Conservation (phyloP, 306 rosid species). For the Styphnolobium japonicum region DNA sequence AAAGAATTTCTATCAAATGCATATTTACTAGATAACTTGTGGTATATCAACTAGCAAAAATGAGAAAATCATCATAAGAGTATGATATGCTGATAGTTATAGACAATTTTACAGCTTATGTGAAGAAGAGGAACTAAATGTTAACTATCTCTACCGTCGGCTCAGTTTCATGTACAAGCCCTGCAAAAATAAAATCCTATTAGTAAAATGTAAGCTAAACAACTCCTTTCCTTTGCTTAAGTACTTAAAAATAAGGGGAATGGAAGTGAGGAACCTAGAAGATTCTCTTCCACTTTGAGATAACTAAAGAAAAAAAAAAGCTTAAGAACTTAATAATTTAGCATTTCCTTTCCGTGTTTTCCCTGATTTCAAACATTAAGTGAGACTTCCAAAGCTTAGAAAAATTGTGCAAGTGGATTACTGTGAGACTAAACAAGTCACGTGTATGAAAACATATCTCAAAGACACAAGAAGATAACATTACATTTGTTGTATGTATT, state of each 20-base stretch:
- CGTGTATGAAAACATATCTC: neutral
- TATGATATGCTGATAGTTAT: neutral
- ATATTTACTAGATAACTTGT: constrained; percentile 22
- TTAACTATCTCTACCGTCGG: constrained; percentile 43
- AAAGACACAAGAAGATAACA: neutral
- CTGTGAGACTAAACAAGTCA: neutral
- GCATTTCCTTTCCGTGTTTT: neutral
- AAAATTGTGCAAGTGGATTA: neutral
- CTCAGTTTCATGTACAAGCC: constrained; percentile 95
- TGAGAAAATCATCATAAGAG: neutral
- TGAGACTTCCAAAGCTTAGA: neutral
- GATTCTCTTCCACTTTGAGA: neutral
- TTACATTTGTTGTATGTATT: constrained; percentile 93
- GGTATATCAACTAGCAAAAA: neutral
- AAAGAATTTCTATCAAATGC: neutral
- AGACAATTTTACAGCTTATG: constrained; percentile 22
- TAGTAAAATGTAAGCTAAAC: constrained; percentile 10
- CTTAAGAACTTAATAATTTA: neutral
- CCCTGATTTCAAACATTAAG: neutral
- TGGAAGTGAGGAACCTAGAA: neutral
- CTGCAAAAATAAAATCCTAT: constrained; percentile 52
- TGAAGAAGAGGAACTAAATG: constrained; percentile 28
- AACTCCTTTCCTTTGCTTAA: neutral
- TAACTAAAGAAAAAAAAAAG: neutral
- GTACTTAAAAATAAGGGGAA: neutral